Evolutionary conservation across 2,329 filamentous ascomycete species (phyloP).

Genomic region (Colletotrichum filicis): DNA sequence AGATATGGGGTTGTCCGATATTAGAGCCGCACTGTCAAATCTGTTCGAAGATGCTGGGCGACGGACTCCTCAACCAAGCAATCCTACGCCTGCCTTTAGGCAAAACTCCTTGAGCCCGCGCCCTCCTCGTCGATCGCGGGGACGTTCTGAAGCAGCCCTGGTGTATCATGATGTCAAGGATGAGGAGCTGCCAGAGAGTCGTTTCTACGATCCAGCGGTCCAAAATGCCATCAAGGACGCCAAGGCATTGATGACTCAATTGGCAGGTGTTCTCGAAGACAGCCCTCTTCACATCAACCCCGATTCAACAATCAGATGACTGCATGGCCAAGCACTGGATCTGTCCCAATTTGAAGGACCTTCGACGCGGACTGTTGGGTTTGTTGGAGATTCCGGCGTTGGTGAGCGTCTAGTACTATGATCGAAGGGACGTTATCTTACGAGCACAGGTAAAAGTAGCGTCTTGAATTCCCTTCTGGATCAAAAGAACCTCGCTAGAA

Average conservation of each 20-base stretch:
- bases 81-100: too few species aligned
- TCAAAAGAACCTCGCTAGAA: conserved; percentile 48
- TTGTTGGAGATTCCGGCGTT: conserved; percentile 60
- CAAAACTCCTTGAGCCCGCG: too few species aligned
- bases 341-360: conserved; percentile 51
- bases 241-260: conserved; percentile 42
- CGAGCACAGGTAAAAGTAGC: conserved; percentile 56
- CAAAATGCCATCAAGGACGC: conserved; percentile 48
- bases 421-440: not conserved
- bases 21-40: too few species aligned
- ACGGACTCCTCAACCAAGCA: too few species aligned
- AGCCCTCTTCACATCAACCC: conserved; percentile 47
- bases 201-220: conserved; percentile 48
- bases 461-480: conserved; percentile 61
- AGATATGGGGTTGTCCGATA: too few species aligned
- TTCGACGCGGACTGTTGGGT: conserved; percentile 53
- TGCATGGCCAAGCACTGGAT: conserved; percentile 45
- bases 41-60: too few species aligned
- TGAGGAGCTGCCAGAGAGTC: conserved; percentile 47
- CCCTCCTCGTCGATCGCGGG: not conserved
- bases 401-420: conserved; percentile 41
- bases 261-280: conserved; percentile 47
- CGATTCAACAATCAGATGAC: conserved; percentile 50
- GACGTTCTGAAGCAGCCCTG: not conserved
- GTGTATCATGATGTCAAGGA: conserved; percentile 39